These are phyloP conservation scores for Triticum turgidum DNA, from an alignment of 176 grass and related monocot species.

Conservation along the genomic window DNA sequence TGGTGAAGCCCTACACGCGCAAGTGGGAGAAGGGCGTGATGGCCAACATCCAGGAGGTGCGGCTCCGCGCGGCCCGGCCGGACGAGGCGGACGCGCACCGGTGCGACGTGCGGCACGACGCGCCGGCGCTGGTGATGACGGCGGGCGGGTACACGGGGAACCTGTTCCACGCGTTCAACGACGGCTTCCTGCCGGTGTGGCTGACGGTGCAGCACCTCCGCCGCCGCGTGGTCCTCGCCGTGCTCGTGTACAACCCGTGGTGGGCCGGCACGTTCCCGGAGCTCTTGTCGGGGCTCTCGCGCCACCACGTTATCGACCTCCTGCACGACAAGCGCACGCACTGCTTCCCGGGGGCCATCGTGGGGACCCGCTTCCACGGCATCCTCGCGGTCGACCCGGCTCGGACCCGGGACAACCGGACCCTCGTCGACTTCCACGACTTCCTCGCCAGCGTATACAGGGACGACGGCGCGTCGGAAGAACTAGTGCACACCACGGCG, in stretches of 20 bases:
- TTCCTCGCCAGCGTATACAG: constrained; percentile 43
- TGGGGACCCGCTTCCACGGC: constrained; percentile 60
- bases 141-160: constrained; percentile 70
- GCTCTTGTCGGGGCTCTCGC: constrained; percentile 47
- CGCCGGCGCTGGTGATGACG: constrained; percentile 53
- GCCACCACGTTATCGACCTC: constrained; percentile 45
- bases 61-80: constrained; percentile 16
- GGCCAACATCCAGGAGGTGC: constrained; percentile 44
- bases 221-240: constrained; percentile 45
- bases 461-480: neutral
- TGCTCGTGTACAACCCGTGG: constrained; percentile 57
- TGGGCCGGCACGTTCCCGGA: constrained; percentile 59
- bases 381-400: constrained; percentile 41
- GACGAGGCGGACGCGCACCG: neutral
- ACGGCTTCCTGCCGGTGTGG: constrained; percentile 63
- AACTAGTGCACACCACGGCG: no score
- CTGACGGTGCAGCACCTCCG: constrained; percentile 67
- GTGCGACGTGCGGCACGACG: constrained; percentile 72
- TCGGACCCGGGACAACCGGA: constrained; percentile 35
- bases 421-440: constrained; percentile 42
- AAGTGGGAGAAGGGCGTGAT: constrained; percentile 76
- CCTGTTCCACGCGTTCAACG: constrained; percentile 71
- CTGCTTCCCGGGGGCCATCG: constrained; percentile 65
- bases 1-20: constrained; percentile 61
- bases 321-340: constrained; percentile 55